Conservation (phyloP, 768 basidiomycete species). For the Mycena vulgaris region DNA sequence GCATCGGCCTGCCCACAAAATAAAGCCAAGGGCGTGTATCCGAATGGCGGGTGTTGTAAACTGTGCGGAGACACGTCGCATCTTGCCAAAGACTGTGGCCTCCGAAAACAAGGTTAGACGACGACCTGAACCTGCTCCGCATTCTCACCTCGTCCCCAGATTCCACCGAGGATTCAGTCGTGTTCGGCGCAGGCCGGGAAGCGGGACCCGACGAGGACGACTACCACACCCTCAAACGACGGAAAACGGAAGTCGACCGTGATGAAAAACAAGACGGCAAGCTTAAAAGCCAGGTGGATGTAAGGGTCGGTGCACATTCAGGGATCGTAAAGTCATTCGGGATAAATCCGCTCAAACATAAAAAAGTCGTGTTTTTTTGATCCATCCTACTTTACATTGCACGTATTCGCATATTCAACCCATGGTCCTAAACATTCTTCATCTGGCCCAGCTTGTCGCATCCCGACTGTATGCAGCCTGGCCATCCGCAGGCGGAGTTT, state of each 20-base stretch:
- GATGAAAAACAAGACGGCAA: constrained; percentile 69
- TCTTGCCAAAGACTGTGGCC: constrained; percentile 86
- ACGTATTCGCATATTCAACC: too few species aligned
- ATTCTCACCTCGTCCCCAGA: constrained; percentile 45
- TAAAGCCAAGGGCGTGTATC: constrained; percentile 85
- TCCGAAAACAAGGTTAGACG: constrained; percentile 69
- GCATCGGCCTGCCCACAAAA: constrained; percentile 89
- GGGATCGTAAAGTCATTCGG: constrained; percentile 56
- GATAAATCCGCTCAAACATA: constrained; percentile 43
- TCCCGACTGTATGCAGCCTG: too few species aligned
- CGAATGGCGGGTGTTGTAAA: constrained; percentile 92
- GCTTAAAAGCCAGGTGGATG: constrained; percentile 56
- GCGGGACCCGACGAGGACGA: constrained; percentile 96
- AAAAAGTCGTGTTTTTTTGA: constrained; percentile 68
- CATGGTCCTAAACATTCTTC: neutral
- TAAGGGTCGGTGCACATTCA: constrained; percentile 62
- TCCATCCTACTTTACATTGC: neutral
- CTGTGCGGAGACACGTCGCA: constrained; percentile 90
- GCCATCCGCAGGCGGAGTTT: neutral
- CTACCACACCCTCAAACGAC: constrained; percentile 86
- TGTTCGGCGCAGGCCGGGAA: constrained; percentile 64
- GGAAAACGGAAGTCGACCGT: constrained; percentile 69
- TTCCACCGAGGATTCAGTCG: constrained; percentile 52
- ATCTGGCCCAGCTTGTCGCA: too few species aligned
- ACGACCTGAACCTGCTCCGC: neutral